Percentiles rank a stretch among this genome's conserved stretches.
phyloP scores from a whole-genome alignment of 1,284 basidiomycete species.

The Apiotrichum mycotoxinovorans region DNA sequence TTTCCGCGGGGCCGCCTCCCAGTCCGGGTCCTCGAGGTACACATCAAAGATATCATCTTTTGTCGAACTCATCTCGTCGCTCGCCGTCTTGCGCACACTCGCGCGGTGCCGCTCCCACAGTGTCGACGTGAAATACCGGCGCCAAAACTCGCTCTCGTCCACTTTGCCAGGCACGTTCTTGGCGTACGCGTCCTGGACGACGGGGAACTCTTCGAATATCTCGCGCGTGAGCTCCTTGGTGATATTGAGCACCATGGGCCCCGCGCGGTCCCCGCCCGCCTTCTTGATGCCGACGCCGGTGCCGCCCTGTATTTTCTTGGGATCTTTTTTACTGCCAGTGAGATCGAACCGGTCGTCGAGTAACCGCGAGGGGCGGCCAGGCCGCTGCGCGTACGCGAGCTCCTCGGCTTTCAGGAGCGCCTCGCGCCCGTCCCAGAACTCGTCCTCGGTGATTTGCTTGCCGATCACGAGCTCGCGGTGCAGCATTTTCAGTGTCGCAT shows the following conservation, averaged over 20 bases:
- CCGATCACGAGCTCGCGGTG: constrained; percentile 81
- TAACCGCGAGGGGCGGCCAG: constrained; percentile 77
- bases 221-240: constrained; percentile 90
- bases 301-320: constrained; percentile 37
- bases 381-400: constrained; percentile 62
- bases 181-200: constrained; percentile 84
- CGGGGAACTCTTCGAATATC: constrained; percentile 96
- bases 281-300: constrained; percentile 56
- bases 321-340: constrained; percentile 49
- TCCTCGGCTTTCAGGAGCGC: constrained; percentile 65
- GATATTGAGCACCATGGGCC: constrained; percentile 60
- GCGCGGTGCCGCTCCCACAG: constrained; percentile 93
- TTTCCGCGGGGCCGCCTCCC: constrained; percentile 77
- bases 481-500: constrained; percentile 68
- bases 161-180: constrained; percentile 78
- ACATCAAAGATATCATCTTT: constrained; percentile 93
- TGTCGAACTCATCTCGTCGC: constrained; percentile 68
- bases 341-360: constrained; percentile 79
- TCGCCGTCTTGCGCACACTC: constrained; percentile 64
- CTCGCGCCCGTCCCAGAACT: constrained; percentile 94
- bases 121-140: constrained; percentile 90
- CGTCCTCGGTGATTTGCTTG: constrained; percentile 79
- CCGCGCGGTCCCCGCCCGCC: constrained; percentile 30
- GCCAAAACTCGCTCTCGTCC: constrained; percentile 90
- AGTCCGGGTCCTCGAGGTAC: constrained; percentile 91